Evolutionary conservation across 2,329 filamentous ascomycete species (phyloP).

Genomic region (Penicillium sp.): DNA sequence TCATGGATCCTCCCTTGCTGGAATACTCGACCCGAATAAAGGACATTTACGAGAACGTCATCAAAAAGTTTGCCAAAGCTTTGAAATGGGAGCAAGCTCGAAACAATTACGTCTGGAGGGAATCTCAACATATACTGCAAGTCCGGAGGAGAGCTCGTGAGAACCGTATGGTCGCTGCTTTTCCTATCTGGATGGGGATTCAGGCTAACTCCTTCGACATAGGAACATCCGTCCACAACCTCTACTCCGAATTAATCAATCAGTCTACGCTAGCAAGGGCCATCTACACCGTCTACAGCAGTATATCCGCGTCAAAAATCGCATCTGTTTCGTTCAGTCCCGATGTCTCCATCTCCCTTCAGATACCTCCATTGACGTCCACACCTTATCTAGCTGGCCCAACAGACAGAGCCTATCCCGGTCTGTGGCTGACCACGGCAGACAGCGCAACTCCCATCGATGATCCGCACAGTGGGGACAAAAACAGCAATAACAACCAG

Average conservation of each 20-base stretch:
- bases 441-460: constrained; percentile 71
- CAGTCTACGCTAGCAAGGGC: constrained; percentile 74
- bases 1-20: constrained; percentile 71
- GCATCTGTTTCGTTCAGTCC: constrained; percentile 72
- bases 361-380: constrained; percentile 58
- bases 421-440: constrained; percentile 81
- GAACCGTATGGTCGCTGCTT: constrained; percentile 25
- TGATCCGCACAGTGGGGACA: constrained; percentile 53
- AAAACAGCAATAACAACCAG: constrained; percentile 37
- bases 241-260: constrained; percentile 44
- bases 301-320: constrained; percentile 77
- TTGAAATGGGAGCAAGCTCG: constrained; percentile 89
- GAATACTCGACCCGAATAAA: constrained; percentile 67
- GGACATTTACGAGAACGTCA: constrained; percentile 81
- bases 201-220: constrained; percentile 10
- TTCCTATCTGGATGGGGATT: not conserved
- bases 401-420: constrained; percentile 62
- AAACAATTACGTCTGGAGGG: constrained; percentile 83
- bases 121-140: constrained; percentile 74
- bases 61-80: constrained; percentile 86
- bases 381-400: constrained; percentile 66
- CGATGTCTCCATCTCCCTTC: constrained; percentile 54
- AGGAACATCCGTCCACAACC: constrained; percentile 32
- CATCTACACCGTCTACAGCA: constrained; percentile 73
- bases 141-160: constrained; percentile 79